Conservation (phyloP, 108 stramenopile species). For the Cyclotella choctawhatcheeana region DNA sequence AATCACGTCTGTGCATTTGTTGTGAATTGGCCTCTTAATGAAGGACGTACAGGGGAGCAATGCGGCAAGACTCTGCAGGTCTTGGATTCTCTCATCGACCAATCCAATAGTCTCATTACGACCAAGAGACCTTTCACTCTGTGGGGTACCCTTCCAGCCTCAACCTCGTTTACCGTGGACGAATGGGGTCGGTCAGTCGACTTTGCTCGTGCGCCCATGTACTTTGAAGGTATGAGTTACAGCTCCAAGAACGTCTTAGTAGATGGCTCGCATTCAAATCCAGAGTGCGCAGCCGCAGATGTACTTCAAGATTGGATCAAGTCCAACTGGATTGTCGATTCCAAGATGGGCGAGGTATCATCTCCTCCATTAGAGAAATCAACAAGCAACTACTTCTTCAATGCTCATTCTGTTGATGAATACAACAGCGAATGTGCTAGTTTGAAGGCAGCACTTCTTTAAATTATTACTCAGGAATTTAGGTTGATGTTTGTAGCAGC, state of each 20-base stretch:
- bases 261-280: conserved; percentile 7
- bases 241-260: conserved; percentile 41
- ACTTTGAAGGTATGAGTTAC: conserved; percentile 35
- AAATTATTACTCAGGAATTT: too few relatives aligned
- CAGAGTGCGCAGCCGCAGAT: conserved; percentile 29
- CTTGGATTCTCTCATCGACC: conserved; percentile 41
- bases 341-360: conserved; percentile 36
- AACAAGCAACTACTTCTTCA: conserved; percentile 17
- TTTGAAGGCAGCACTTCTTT: conserved; percentile 46
- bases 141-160: conserved; percentile 15
- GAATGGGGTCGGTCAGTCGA: conserved; percentile 46
- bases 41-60: conserved; percentile 49
- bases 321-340: conserved; percentile 46
- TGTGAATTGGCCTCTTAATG: conserved; percentile 49
- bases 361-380: conserved; percentile 28
- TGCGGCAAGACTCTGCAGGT: conserved; percentile 49
- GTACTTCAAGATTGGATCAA: conserved; percentile 52
- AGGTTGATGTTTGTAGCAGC: too few relatives aligned
- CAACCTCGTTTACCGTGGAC: conserved; percentile 25
- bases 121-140: conserved; percentile 49
- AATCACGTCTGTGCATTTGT: conserved; percentile 52
- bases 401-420: conserved; percentile 36
- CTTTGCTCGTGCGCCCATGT: conserved; percentile 33
- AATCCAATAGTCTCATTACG: conserved; percentile 40
- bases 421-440: conserved; percentile 37